phyloP scores from a whole-genome alignment of 2,329 filamentous ascomycete species.

The Fusarium equiseti region DNA sequence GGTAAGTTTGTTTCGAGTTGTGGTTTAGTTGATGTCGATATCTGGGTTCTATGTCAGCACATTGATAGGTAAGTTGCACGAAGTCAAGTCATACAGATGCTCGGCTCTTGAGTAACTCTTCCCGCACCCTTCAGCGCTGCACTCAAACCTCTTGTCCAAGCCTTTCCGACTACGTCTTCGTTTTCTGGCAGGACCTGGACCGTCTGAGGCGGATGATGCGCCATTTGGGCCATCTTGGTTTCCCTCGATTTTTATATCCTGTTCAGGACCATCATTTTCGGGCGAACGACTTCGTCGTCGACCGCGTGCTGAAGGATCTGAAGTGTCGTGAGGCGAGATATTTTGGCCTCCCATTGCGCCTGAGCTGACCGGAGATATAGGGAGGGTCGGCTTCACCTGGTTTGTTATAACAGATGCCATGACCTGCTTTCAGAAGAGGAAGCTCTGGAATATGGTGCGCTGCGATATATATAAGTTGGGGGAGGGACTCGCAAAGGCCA shows the following conservation, averaged over 20 bases:
- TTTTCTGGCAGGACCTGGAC: constrained; percentile 71
- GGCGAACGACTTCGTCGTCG: constrained; percentile 58
- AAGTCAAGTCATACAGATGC: constrained; percentile 76
- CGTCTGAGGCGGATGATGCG: constrained; percentile 66
- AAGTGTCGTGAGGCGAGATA: constrained; percentile 52
- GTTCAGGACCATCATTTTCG: constrained; percentile 57
- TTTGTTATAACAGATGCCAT: constrained; percentile 48
- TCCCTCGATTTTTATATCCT: constrained; percentile 55
- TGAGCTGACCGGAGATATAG: constrained; percentile 55
- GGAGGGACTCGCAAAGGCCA: background rate
- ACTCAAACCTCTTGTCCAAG: constrained; percentile 85
- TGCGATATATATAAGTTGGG: background rate
- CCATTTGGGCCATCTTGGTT: constrained; percentile 51
- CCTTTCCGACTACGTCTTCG: constrained; percentile 80
- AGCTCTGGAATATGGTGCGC: background rate
- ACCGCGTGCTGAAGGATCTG: constrained; percentile 51
- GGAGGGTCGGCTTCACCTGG: constrained; percentile 52
- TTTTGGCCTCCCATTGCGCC: constrained; percentile 60
- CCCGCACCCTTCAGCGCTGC: constrained; percentile 86
- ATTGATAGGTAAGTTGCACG: background rate
- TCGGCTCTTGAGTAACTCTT: constrained; percentile 98
- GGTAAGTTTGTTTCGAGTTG: constrained; percentile 93
- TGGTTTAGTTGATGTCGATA: constrained; percentile 97
- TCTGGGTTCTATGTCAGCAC: constrained; percentile 52
- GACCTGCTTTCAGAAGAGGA: constrained; percentile 31